These are phyloP conservation scores for Aureobasidium sp. DNA, from an alignment of 2,329 filamentous ascomycete species.

Conservation along the genomic window DNA sequence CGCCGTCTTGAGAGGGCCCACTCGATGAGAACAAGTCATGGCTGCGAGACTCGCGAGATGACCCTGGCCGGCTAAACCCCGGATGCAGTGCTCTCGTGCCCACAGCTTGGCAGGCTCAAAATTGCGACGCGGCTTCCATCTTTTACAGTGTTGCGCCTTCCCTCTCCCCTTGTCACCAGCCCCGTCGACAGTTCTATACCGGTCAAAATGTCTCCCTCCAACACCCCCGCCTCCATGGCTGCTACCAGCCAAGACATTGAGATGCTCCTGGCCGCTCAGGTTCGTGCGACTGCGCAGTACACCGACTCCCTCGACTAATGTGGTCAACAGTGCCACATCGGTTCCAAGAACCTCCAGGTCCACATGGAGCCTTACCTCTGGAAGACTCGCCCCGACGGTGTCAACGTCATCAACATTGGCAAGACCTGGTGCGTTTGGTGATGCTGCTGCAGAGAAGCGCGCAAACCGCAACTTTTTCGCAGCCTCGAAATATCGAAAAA, in stretches of 20 bases:
- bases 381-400: slow-evolving; percentile 97
- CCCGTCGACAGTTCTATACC: slow-evolving; percentile 13
- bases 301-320: slow-evolving; percentile 37
- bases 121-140: background rate
- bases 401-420: slow-evolving; percentile 99
- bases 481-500: background rate
- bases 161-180: slow-evolving; percentile 15
- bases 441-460: background rate
- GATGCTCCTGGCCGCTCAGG: slow-evolving; percentile 82
- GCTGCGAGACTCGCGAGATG: background rate
- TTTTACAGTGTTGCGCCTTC: slow-evolving; percentile 1
- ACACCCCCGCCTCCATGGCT: slow-evolving; percentile 93
- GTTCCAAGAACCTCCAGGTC: slow-evolving; percentile 98
- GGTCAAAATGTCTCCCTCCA: slow-evolving; percentile 84
- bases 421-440: slow-evolving; percentile 81
- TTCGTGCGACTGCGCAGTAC: slow-evolving; percentile 7
- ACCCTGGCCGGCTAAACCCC: background rate
- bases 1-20: background rate
- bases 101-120: background rate
- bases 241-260: slow-evolving; percentile 97
- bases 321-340: slow-evolving; percentile 62
- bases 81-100: background rate
- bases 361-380: slow-evolving; percentile 99
- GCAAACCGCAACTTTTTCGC: background rate
- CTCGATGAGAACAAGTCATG: background rate